phyloP scores from a whole-genome alignment of 192 early-diverging fungal genomes.

The Anaeromyces robustus region DNA sequence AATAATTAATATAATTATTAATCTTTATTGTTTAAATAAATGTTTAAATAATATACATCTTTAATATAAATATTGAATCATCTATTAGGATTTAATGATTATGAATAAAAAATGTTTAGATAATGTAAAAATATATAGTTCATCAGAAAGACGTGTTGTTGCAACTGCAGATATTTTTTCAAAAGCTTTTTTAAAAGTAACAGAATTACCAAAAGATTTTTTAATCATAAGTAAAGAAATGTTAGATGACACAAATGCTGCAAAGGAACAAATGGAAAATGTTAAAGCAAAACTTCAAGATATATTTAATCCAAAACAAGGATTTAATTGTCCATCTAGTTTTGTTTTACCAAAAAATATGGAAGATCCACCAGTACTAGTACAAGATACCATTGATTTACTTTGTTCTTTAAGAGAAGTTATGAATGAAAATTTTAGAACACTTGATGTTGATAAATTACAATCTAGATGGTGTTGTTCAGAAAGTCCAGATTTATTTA shows the following conservation, averaged over 20 bases:
- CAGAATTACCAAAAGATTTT: conserved; percentile 36
- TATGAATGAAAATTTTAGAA: conserved; percentile 66
- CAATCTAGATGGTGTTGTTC: conserved; percentile 80
- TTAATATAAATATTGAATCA: no score
- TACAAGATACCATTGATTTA: conserved; percentile 52
- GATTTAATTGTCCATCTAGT: conserved; percentile 8
- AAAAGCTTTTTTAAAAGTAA: conserved; percentile 39
- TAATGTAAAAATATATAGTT: conserved; percentile 71
- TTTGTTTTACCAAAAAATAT: conserved; percentile 8
- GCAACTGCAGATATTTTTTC: conserved; percentile 64
- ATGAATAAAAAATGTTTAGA: conserved; percentile 75
- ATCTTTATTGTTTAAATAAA: no score
- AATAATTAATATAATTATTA: no score
- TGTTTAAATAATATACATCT: no score
- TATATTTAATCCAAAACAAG: conserved; percentile 33
- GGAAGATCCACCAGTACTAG: conserved; percentile 16
- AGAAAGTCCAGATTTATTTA: conserved; percentile 67
- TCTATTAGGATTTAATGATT: conserved; percentile 60
- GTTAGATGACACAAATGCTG: conserved; percentile 86
- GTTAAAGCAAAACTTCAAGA: conserved; percentile 64
- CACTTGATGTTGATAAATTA: conserved; percentile 32
- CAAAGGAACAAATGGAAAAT: conserved; percentile 82
- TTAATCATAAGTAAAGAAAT: conserved; percentile 71
- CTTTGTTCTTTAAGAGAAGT: conserved; percentile 46
- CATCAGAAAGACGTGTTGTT: conserved; percentile 74